Evolutionary conservation across 1,284 basidiomycete genomes (phyloP), one percentile per base, ranked within the genome.

Genomic region (Somion occarium): DNA sequence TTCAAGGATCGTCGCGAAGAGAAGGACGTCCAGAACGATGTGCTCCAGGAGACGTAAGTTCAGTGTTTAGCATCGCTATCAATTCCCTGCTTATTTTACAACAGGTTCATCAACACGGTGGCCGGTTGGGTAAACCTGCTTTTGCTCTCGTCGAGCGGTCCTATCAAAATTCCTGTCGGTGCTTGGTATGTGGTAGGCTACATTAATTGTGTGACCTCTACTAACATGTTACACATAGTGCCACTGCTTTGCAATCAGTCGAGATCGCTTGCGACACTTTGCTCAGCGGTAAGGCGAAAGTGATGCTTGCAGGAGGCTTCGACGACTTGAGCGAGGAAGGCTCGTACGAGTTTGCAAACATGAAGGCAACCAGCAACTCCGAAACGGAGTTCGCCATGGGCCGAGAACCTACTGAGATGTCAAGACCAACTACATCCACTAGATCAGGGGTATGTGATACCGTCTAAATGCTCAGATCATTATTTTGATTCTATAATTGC

Each of bases 241-340:
- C 97, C 22, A 99, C 96, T 11, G 96, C 95, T 20, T 79, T 99
- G 30, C 97, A 99, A 72, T 99, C 96, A 5, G 75, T 99, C 46
- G 96, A 98, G 70, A 98, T 99, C 59, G 96, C 94, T n/a, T 89
- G 90, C 62, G 97, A 99, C 65, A 92, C 92, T 0, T 88, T 99
- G 56, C 71, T 97, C 39, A 88, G 88, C 3, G 92, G 95, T 61
- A 99, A 99, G 71, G 96, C 96, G 46, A 98, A 98, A 76, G 85
- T 99, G 66, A 99, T 99, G 97, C 87, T 99, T 57, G 91, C 96
- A 41, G 97, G 97, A 72, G 97, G 96, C 53, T 98, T 94, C 73
- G 97, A 99, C 65, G 97, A 99, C 69, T 83, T 98, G 66, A 91
- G 89, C 60, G 97, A 99, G 71, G 95, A 98, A 70, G 95, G 94